Evolutionary conservation across 2,329 filamentous ascomycete species (phyloP).

Genomic region (Phyllosticta citrichinensis): DNA sequence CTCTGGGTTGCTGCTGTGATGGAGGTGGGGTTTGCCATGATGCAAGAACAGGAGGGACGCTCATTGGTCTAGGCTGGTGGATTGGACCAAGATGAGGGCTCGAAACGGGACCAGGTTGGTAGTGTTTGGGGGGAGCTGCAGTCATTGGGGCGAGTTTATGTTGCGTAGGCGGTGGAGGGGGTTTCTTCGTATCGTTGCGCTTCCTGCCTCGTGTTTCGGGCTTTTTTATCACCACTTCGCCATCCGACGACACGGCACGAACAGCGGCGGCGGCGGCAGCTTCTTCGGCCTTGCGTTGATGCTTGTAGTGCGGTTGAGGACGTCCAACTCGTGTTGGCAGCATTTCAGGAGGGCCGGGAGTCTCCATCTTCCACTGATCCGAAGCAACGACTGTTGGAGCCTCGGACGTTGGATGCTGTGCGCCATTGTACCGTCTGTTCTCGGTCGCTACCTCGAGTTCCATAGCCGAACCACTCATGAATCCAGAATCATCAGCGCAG

Average conservation of each 20-base stretch:
- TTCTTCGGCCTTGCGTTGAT: slow-evolving; percentile 3
- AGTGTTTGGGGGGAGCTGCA: background rate
- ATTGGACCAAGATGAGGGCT: background rate
- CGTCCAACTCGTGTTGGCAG: slow-evolving; percentile 14
- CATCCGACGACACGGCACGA: background rate
- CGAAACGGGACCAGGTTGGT: background rate
- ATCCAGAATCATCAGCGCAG: slow-evolving; percentile 59
- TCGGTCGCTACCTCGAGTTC: slow-evolving; percentile 46
- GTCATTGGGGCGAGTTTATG: slow-evolving; percentile 2
- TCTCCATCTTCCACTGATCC: slow-evolving; percentile 10
- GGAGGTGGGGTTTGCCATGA: background rate
- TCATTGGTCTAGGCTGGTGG: background rate
- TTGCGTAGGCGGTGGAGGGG: slow-evolving; percentile 3
- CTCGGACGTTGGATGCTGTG: background rate
- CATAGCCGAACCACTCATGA: slow-evolving; percentile 72
- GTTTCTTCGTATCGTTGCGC: slow-evolving; percentile 6
- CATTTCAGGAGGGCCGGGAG: slow-evolving; percentile 33
- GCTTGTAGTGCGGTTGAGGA: slow-evolving; percentile 4
- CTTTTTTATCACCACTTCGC: background rate
- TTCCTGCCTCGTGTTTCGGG: slow-evolving; percentile 10
- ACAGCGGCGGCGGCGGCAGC: background rate
- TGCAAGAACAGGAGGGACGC: background rate
- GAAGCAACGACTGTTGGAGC: background rate
- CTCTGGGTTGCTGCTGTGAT: background rate
- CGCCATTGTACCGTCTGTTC: background rate